phyloP scores from a whole-genome alignment of 495 filamentous ascomycete species.

The Parathielavia appendiculata region DNA sequence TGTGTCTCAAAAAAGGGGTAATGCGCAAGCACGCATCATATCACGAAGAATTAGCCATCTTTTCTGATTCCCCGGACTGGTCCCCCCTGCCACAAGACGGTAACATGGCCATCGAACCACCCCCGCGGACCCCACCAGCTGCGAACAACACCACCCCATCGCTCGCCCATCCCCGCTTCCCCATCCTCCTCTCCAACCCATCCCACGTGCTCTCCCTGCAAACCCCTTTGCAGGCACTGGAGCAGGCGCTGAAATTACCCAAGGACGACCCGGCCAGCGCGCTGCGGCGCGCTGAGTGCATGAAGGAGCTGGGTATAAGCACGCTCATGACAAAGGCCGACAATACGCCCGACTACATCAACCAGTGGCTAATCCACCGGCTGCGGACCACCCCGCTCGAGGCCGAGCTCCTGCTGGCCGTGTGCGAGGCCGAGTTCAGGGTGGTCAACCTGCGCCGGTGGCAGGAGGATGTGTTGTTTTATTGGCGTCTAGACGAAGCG shows the following conservation, averaged over 20 bases:
- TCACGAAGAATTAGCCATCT: conserved; percentile 29
- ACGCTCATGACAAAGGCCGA: conserved; percentile 29
- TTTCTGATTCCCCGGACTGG: conserved; percentile 12
- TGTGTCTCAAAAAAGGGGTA: conserved; percentile 26
- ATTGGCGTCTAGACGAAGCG: conserved; percentile 40
- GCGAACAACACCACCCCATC: background rate
- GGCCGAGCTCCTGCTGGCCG: conserved; percentile 38
- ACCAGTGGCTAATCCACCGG: conserved; percentile 45
- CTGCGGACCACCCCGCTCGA: conserved; percentile 42
- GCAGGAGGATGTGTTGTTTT: conserved; percentile 44
- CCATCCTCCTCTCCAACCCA: conserved; percentile 34
- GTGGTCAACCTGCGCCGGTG: conserved; percentile 39
- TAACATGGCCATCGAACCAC: conserved; percentile 24
- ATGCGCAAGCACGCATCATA: conserved; percentile 33
- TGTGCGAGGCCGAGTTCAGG: conserved; percentile 31
- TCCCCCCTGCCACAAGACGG: conserved; percentile 14
- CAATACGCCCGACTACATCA: conserved; percentile 41
- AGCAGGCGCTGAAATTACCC: conserved; percentile 22
- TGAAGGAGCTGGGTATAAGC: conserved; percentile 35
- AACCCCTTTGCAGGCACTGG: conserved; percentile 21
- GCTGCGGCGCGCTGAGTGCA: conserved; percentile 21
- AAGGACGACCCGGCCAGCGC: conserved; percentile 23
- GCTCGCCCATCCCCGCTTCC: conserved; percentile 30
- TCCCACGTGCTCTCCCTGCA: conserved; percentile 27
- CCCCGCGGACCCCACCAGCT: background rate